Conservation (phyloP, 108 stramenopile species). For the Cyclotella choctawhatcheeana region DNA sequence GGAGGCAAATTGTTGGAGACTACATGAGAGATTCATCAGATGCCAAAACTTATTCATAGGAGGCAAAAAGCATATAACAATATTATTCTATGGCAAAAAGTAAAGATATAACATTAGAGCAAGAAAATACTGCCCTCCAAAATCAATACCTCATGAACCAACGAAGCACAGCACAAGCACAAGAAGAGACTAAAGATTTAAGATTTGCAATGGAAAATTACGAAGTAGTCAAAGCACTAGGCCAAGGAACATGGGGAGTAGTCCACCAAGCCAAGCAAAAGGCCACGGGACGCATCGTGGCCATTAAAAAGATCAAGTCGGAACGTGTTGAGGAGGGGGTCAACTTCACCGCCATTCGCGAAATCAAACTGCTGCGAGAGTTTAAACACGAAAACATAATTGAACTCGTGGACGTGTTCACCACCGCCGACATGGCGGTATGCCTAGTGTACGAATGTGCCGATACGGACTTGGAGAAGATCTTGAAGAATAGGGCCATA, state of each 20-base stretch:
- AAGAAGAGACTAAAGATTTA: too few species aligned
- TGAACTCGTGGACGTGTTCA: conserved; percentile 89
- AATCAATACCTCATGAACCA: neutral
- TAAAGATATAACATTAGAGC: too few species aligned
- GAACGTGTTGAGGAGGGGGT: conserved; percentile 89
- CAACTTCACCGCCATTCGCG: conserved; percentile 94
- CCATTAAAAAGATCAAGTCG: conserved; percentile 92
- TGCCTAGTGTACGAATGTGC: conserved; percentile 93
- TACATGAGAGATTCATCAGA: neutral
- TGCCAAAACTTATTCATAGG: too few species aligned
- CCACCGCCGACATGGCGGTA: conserved; percentile 82
- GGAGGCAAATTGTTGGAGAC: neutral
- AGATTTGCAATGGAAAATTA: conserved; percentile 79
- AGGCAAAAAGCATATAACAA: too few species aligned
- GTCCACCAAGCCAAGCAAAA: conserved; percentile 91
- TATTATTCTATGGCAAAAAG: too few species aligned
- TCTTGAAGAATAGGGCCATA: conserved; percentile 81
- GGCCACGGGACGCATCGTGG: conserved; percentile 82
- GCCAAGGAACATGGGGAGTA: conserved; percentile 95
- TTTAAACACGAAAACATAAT: conserved; percentile 95
- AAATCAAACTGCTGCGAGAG: conserved; percentile 93
- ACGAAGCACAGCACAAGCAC: too few species aligned
- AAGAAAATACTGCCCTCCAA: too few species aligned
- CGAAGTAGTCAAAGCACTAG: conserved; percentile 82
- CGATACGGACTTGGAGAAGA: conserved; percentile 89